Evolutionary conservation across 352 stramenopile genomes (phyloP).

Genomic region (Phytophthora boehmeriae): DNA sequence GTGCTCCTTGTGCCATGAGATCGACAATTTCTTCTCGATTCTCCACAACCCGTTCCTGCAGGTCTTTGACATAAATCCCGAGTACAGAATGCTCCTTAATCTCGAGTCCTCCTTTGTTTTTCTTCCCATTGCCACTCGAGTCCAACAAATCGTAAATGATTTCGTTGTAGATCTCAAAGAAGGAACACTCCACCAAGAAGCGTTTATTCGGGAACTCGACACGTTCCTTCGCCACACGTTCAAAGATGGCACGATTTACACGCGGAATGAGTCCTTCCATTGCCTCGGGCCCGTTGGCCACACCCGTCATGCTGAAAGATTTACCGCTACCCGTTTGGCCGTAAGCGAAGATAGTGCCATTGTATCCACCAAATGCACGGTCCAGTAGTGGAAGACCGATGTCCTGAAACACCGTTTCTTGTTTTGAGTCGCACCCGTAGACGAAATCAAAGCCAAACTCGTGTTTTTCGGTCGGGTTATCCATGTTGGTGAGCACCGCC

Average conservation of each 20-base stretch:
- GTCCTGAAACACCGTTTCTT: conserved; percentile 78
- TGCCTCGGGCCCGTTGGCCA: conserved; percentile 51
- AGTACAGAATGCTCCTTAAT: conserved; percentile 95
- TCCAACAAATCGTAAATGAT: conserved; percentile 95
- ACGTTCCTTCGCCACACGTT: conserved; percentile 73
- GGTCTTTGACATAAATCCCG: conserved; percentile 94
- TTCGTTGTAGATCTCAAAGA: conserved; percentile 98
- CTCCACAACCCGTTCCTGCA: conserved; percentile 90
- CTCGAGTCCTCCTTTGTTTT: conserved; percentile 88
- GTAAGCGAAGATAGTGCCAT: conserved; percentile 92
- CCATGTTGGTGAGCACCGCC: conserved; percentile 82
- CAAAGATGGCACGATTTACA: conserved; percentile 92
- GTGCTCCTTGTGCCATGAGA: conserved; percentile 73
- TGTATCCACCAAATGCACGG: conserved; percentile 86
- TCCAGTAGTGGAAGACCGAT: conserved; percentile 83
- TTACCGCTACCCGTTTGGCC: conserved; percentile 89
- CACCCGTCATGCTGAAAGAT: conserved; percentile 90
- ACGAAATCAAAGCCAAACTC: conserved; percentile 91
- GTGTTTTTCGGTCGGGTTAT: conserved; percentile 79
- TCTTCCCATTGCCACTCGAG: conserved; percentile 85
- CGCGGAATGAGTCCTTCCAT: conserved; percentile 91
- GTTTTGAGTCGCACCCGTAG: conserved; percentile 79
- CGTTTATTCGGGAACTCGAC: conserved; percentile 71
- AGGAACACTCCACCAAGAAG: conserved; percentile 93
- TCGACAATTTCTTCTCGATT: conserved; percentile 86